These are phyloP conservation scores for Verticillium longisporum DNA, from an alignment of 2,329 filamentous ascomycete genomes.

Conservation along the genomic window DNA sequence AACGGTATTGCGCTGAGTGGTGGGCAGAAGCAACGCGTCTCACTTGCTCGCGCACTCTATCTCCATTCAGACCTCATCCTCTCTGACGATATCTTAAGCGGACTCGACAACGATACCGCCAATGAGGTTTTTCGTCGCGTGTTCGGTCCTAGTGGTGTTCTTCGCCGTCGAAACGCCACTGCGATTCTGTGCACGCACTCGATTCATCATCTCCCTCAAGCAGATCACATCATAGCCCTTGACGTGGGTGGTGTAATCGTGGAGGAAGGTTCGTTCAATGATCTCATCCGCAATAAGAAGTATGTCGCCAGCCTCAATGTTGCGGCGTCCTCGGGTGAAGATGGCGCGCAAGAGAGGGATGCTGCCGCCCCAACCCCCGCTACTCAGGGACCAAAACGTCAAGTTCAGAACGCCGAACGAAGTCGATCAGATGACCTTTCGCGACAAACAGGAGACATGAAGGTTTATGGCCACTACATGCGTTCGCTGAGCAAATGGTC, in stretches of 20 bases:
- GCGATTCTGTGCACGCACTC: constrained; percentile 20
- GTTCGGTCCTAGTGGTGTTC: constrained; percentile 19
- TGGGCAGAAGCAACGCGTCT: constrained; percentile 23
- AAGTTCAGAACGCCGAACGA: not conserved
- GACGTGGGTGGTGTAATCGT: constrained; percentile 29
- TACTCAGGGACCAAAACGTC: not conserved
- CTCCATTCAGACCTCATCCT: constrained; percentile 16
- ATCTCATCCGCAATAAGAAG: constrained; percentile 22
- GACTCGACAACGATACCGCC: constrained; percentile 24
- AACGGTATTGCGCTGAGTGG: constrained; percentile 25
- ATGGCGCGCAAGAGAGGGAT: not conserved
- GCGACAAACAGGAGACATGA: constrained; percentile 11
- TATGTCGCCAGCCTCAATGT: constrained; percentile 23
- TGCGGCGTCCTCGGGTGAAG: constrained; percentile 10
- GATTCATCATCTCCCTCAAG: constrained; percentile 22
- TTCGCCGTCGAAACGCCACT: constrained; percentile 10
- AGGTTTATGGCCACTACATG: constrained; percentile 17
- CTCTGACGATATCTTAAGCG: constrained; percentile 25
- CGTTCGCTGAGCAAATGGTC: constrained; percentile 5
- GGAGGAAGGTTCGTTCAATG: constrained; percentile 30
- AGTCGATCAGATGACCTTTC: constrained; percentile 7
- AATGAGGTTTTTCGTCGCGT: constrained; percentile 25
- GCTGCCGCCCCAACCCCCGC: not conserved
- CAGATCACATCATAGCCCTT: constrained; percentile 41
- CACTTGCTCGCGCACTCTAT: constrained; percentile 17